phyloP scores from a whole-genome alignment of 176 grass and related monocot species.

The Avena insularis region DNA sequence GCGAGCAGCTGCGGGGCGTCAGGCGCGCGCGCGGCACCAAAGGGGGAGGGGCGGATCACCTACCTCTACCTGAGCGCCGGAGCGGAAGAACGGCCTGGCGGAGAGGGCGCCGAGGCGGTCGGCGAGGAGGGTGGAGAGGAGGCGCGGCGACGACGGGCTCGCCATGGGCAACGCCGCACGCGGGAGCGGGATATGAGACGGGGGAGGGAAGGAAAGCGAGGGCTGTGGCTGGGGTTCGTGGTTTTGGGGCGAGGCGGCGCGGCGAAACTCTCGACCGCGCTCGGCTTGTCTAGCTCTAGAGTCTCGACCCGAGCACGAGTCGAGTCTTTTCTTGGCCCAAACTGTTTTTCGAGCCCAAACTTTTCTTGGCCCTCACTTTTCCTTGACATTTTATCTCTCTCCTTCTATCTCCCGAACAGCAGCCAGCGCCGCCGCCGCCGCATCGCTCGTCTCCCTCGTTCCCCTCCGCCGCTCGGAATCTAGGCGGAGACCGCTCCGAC shows the following conservation, averaged over 20 bases:
- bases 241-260: neutral
- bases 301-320: too few relatives aligned
- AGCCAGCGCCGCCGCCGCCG: neutral
- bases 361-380: neutral
- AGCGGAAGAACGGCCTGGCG: constrained; percentile 39
- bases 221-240: neutral
- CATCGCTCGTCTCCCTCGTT: neutral
- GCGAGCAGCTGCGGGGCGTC: constrained; percentile 3
- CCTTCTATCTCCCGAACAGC: neutral
- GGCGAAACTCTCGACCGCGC: neutral
- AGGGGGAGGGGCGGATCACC: too few relatives aligned
- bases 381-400: neutral
- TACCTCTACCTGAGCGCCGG: constrained; percentile 40
- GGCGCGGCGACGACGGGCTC: constrained; percentile 58
- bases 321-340: too few relatives aligned
- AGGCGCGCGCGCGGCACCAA: neutral
- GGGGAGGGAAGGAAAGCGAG: constrained; percentile 11
- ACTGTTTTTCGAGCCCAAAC: neutral
- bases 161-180: constrained; percentile 57
- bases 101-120: constrained; percentile 60
- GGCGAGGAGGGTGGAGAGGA: constrained; percentile 78
- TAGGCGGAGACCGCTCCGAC: neutral
- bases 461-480: neutral
- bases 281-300: too few relatives aligned
- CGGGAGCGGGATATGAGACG: neutral